Evolutionary conservation across 495 filamentous ascomycete genomes (phyloP).

Genomic region (Neurospora sp.): DNA sequence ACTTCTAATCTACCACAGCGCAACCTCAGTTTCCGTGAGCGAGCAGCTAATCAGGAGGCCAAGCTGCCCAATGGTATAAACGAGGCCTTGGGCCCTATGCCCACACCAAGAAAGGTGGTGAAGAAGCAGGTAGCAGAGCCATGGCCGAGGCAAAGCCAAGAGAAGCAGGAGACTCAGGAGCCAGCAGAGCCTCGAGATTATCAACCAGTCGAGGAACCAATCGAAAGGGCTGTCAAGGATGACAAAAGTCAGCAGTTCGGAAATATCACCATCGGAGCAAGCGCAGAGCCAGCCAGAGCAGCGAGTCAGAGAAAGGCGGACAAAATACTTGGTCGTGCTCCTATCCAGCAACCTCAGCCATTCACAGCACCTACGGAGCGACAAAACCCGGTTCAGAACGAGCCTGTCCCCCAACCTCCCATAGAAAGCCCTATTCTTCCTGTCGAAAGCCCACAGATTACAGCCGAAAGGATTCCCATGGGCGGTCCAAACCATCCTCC

Average conservation of each 20-base stretch:
- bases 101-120: background rate
- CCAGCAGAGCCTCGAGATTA: background rate
- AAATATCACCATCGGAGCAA: background rate
- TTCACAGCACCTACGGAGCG: background rate
- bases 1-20: conserved; percentile 30
- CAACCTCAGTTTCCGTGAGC: conserved; percentile 42
- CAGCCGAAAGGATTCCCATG: background rate
- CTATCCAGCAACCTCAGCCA: conserved; percentile 7
- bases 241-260: background rate
- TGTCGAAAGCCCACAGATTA: background rate
- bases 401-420: background rate
- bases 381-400: background rate
- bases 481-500: background rate
- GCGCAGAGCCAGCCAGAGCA: background rate
- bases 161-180: background rate
- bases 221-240: background rate
- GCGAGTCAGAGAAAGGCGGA: conserved; percentile 20
- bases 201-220: background rate
- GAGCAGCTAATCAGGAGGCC: conserved; percentile 29
- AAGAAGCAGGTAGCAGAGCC: background rate
- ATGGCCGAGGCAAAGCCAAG: background rate
- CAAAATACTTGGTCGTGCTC: conserved; percentile 16
- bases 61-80: conserved; percentile 19
- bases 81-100: conserved; percentile 2
- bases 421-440: background rate